These are phyloP conservation scores for Spathaspora gorwiae DNA, from an alignment of 805 yeast genomes.

Conservation along the genomic window DNA sequence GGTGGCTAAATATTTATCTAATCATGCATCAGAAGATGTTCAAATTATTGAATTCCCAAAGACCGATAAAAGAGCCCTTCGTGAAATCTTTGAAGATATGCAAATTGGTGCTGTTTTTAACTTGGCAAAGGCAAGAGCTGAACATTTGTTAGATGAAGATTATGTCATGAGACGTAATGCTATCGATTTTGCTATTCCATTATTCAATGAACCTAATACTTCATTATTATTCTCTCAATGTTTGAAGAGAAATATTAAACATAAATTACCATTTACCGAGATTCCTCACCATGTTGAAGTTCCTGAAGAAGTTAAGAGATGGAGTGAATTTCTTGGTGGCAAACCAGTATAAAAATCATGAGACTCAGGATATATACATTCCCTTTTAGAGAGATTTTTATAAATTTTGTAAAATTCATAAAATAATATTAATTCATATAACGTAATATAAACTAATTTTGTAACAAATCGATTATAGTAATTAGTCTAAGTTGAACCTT, in stretches of 20 bases:
- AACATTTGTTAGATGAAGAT: slow-evolving; percentile 76
- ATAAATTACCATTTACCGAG: slow-evolving; percentile 48
- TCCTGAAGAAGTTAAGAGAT: slow-evolving; percentile 85
- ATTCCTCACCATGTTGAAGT: slow-evolving; percentile 43
- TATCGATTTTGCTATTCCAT: slow-evolving; percentile 93
- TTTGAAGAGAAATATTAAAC: slow-evolving; percentile 62
- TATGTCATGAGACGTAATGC: slow-evolving; percentile 99
- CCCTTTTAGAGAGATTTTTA: neutral
- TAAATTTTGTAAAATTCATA: neutral
- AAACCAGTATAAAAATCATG: slow-evolving; percentile 59
- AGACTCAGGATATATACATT: neutral
- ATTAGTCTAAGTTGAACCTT: too few species aligned
- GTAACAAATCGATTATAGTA: too few species aligned
- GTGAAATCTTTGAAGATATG: slow-evolving; percentile 88
- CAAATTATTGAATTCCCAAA: slow-evolving; percentile 85
- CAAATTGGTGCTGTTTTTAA: slow-evolving; percentile 87
- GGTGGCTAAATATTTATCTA: slow-evolving; percentile 65
- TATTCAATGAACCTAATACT: slow-evolving; percentile 96
- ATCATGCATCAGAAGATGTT: slow-evolving; percentile 43
- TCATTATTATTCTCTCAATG: slow-evolving; percentile 82
- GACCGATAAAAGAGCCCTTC: slow-evolving; percentile 85
- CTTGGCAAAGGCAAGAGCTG: slow-evolving; percentile 88
- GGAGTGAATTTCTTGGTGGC: slow-evolving; percentile 97
- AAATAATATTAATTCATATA: too few species aligned
- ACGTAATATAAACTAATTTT: too few species aligned